Conservation (phyloP, 2,329 filamentous ascomycete genomes). For the Fusarium albidum region DNA sequence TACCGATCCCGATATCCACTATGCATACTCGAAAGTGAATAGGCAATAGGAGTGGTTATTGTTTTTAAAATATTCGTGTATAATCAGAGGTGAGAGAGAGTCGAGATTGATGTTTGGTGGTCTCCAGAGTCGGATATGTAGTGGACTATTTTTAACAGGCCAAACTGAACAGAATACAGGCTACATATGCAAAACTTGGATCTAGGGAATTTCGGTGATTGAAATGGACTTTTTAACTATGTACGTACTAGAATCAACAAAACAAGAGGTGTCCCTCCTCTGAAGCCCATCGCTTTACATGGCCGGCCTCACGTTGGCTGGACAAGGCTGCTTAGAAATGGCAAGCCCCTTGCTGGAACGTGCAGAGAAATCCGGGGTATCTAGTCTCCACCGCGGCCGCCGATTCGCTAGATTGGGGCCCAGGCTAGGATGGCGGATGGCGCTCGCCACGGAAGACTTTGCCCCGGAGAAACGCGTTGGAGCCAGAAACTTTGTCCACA, state of each 20-base stretch:
- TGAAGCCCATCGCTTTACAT: neutral
- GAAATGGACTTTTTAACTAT: no score
- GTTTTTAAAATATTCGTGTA: neutral
- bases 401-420: slow-evolving; percentile 21
- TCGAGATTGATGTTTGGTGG: no score
- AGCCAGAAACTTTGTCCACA: no score
- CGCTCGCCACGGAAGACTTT: slow-evolving; percentile 22
- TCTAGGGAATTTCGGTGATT: no score
- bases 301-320: neutral
- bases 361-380: slow-evolving; percentile 25
- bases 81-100: no score
- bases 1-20: slow-evolving; percentile 12
- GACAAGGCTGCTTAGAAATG: slow-evolving; percentile 2
- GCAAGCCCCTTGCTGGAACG: slow-evolving; percentile 1
- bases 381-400: slow-evolving; percentile 13
- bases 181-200: no score
- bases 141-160: no score
- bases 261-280: no score
- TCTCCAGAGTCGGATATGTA: no score
- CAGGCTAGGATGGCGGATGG: slow-evolving; percentile 2
- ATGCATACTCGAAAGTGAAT: neutral
- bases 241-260: no score
- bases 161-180: no score
- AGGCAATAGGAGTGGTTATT: neutral
- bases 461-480: slow-evolving; percentile 19